phyloP scores from a whole-genome alignment of 2,329 filamentous ascomycete genomes.

The Pseudopithomyces maydicus region DNA sequence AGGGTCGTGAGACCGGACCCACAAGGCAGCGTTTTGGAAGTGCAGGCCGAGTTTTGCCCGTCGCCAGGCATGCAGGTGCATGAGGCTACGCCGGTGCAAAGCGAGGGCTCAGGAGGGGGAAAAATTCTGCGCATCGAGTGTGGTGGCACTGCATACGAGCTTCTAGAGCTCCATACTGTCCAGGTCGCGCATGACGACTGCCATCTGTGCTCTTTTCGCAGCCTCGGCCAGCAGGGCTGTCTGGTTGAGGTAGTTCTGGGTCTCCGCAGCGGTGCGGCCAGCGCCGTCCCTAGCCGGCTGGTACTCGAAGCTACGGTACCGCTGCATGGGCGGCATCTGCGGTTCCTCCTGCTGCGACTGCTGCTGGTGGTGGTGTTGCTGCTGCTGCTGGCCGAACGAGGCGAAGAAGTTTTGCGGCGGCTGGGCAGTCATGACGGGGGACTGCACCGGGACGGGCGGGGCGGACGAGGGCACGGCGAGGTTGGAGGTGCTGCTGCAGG shows the following conservation, averaged over 20 bases:
- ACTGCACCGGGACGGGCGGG: conserved; percentile 39
- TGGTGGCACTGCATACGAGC: neutral
- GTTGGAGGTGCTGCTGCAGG: conserved; percentile 50
- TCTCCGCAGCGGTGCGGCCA: conserved; percentile 49
- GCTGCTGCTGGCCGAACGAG: conserved; percentile 35
- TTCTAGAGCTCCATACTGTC: conserved; percentile 67
- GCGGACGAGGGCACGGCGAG: conserved; percentile 41
- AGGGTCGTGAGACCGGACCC: conserved; percentile 3
- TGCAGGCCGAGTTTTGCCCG: conserved; percentile 13
- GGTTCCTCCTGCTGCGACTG: conserved; percentile 36
- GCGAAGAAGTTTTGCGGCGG: conserved; percentile 41
- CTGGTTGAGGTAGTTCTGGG: conserved; percentile 73
- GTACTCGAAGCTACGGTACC: conserved; percentile 39
- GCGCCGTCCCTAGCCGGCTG: conserved; percentile 40
- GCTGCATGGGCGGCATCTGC: conserved; percentile 30
- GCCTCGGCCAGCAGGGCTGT: conserved; percentile 89
- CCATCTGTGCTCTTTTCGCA: conserved; percentile 90
- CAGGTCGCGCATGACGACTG: conserved; percentile 84
- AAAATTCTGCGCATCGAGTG: neutral
- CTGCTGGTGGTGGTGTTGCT: conserved; percentile 36
- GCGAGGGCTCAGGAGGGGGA: neutral
- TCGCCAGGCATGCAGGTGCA: too few relatives aligned
- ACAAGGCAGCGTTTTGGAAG: neutral
- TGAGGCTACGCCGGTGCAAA: neutral
- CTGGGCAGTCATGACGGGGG: conserved; percentile 35